Conservation (phyloP, 2,329 filamentous ascomycete genomes). For the Cercospora citrullina region DNA sequence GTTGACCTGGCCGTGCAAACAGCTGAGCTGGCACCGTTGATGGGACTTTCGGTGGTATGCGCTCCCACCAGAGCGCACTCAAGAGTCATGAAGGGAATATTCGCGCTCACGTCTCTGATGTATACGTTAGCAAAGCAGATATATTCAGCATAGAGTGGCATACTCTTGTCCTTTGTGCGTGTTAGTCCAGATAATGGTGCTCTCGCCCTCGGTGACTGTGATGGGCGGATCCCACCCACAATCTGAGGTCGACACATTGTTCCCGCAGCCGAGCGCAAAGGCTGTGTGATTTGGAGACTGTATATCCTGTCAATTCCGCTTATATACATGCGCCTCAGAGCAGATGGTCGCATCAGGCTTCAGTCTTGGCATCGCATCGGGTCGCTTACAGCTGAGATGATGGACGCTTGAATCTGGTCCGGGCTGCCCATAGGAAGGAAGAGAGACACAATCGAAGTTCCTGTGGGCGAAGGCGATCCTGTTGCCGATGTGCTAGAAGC, state of each 20-base stretch:
- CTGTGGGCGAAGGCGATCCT: not conserved
- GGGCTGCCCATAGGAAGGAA: constrained; percentile 25
- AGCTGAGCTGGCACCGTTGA: constrained; percentile 27
- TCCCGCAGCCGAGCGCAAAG: constrained; percentile 32
- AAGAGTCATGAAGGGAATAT: constrained; percentile 23
- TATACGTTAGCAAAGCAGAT: not conserved
- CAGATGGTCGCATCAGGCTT: not conserved
- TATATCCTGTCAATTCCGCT: not conserved
- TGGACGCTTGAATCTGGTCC: constrained; percentile 26
- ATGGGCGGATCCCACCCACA: constrained; percentile 32
- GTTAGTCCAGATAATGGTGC: constrained; percentile 30
- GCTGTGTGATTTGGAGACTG: constrained; percentile 30
- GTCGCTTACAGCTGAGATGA: constrained; percentile 25
- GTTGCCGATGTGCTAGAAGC: constrained; percentile 2
- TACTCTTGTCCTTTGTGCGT: constrained; percentile 22
- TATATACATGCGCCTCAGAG: not conserved
- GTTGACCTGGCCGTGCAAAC: constrained; percentile 29
- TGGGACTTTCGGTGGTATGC: constrained; percentile 22
- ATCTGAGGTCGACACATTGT: constrained; percentile 18
- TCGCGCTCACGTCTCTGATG: constrained; percentile 8
- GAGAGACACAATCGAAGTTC: constrained; percentile 20
- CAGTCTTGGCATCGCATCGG: not conserved
- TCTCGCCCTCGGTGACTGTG: constrained; percentile 36
- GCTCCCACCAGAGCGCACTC: constrained; percentile 33
- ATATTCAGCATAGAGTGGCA: not conserved